A percentile compares a stretch with the other conserved stretches of the same genome.
These are phyloP conservation scores for Carex arenaria DNA, from an alignment of 202 grass and related monocot genomes.

Conservation along the genomic window DNA sequence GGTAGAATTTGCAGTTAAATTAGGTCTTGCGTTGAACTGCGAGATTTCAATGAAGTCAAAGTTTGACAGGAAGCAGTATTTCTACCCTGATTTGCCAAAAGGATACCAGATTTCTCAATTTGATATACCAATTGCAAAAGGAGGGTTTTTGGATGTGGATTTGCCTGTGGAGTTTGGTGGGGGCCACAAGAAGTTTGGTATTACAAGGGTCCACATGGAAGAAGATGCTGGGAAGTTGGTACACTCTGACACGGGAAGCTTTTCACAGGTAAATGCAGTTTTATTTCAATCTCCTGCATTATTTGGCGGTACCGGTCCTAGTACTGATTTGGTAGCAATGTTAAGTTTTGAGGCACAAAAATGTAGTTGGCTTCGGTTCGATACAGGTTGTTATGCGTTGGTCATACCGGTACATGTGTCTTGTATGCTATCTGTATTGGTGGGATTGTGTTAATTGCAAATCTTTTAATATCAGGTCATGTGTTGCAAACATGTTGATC, in stretches of 20 bases:
- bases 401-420: background rate
- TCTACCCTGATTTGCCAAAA: slow-evolving; percentile 95
- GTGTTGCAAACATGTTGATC: background rate
- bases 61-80: slow-evolving; percentile 97
- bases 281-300: background rate
- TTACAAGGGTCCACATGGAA: slow-evolving; percentile 96
- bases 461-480: too few relatives aligned
- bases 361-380: background rate
- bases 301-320: background rate
- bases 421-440: background rate
- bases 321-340: background rate
- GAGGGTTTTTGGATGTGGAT: slow-evolving; percentile 77
- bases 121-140: slow-evolving; percentile 79
- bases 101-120: slow-evolving; percentile 98
- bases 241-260: slow-evolving; percentile 71
- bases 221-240: slow-evolving; percentile 96
- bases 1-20: slow-evolving; percentile 70
- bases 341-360: background rate
- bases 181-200: slow-evolving; percentile 74
- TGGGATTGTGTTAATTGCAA: background rate
- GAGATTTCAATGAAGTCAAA: slow-evolving; percentile 67
- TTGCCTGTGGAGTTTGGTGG: slow-evolving; percentile 86
- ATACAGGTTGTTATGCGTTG: background rate
- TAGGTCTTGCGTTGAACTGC: slow-evolving; percentile 83
- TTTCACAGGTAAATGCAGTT: slow-evolving; percentile 58